These are phyloP conservation scores for Amanita pallidorosea DNA, from an alignment of 768 basidiomycete genomes.

Conservation along the genomic window DNA sequence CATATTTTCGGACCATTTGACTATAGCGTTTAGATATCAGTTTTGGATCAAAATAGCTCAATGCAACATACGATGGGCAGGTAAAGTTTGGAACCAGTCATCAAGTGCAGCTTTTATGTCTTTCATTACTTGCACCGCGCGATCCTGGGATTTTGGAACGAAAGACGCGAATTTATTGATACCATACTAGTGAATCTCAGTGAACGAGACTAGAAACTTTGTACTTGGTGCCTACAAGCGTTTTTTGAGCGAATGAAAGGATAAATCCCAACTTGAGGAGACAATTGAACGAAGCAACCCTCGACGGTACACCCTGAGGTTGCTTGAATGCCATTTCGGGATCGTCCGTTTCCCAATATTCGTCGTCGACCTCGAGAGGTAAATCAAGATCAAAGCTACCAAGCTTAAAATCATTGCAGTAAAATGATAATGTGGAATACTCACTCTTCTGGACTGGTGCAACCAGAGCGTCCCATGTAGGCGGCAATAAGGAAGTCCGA, in stretches of 20 bases:
- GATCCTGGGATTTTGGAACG: constrained; percentile 40
- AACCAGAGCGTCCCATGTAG: constrained; percentile 43
- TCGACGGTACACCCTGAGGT: constrained; percentile 47
- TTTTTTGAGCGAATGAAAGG: constrained; percentile 56
- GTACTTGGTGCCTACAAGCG: constrained; percentile 37
- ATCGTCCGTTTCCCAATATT: constrained; percentile 57
- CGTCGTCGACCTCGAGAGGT: constrained; percentile 75
- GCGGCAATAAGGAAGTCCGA: constrained; percentile 49
- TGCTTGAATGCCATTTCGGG: constrained; percentile 52
- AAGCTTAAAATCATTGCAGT: constrained; percentile 3
- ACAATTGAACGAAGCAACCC: constrained; percentile 51
- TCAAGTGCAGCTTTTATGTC: constrained; percentile 62
- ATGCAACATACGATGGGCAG: constrained; percentile 44
- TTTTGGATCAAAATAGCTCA: not conserved
- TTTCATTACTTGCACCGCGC: constrained; percentile 47
- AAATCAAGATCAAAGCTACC: constrained; percentile 73
- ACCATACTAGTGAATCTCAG: constrained; percentile 40
- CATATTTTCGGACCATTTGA: constrained; percentile 47
- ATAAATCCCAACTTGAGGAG: constrained; percentile 60
- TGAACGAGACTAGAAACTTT: not conserved
- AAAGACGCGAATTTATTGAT: constrained; percentile 51
- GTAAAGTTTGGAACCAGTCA: constrained; percentile 62
- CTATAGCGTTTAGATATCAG: constrained; percentile 18
- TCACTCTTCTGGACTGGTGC: constrained; percentile 59
- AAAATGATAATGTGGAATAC: constrained; percentile 10